Percentiles rank a stretch among this genome's conserved stretches.
Conservation (phyloP, 2,329 filamentous ascomycete species). For the Cytospora schulzeri region DNA sequence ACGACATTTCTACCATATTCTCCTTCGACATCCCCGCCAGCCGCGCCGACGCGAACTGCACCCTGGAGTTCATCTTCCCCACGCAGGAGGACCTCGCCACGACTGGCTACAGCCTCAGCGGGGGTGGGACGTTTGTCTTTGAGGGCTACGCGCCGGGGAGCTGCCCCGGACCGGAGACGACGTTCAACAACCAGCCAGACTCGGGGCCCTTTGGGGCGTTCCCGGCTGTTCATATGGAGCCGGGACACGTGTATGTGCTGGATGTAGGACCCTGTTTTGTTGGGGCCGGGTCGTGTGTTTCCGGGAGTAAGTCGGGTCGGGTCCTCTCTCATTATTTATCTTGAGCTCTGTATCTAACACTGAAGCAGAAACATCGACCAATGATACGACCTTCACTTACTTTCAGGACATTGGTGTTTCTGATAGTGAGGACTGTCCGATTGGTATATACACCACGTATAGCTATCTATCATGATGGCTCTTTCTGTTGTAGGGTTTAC, state of each 20-base stretch:
- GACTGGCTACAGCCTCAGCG: conserved; percentile 39
- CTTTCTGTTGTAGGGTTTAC: too few relatives aligned
- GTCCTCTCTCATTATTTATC: too few relatives aligned
- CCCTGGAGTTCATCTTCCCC: conserved; percentile 50
- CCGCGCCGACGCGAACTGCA: conserved; percentile 46
- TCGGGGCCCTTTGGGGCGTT: conserved; percentile 34
- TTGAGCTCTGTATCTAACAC: background rate
- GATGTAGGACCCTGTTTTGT: conserved; percentile 37
- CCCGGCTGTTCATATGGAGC: conserved; percentile 38
- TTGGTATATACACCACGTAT: conserved; percentile 17
- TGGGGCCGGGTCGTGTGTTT: conserved; percentile 35
- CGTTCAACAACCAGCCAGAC: conserved; percentile 36
- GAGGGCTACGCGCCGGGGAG: conserved; percentile 34
- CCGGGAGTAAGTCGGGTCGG: conserved; percentile 31
- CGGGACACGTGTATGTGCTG: conserved; percentile 38
- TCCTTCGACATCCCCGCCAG: conserved; percentile 47
- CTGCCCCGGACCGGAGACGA: conserved; percentile 36
- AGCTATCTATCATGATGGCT: conserved; percentile 8
- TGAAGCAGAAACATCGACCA: conserved; percentile 33
- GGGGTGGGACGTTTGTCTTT: conserved; percentile 41
- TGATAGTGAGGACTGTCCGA: conserved; percentile 11
- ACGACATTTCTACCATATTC: conserved; percentile 43
- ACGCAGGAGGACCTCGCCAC: conserved; percentile 37
- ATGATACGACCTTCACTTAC: conserved; percentile 37
- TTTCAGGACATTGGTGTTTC: conserved; percentile 32